Conservation (phyloP, 2,329 filamentous ascomycete genomes). For the Aaosphaeria arxii region DNA sequence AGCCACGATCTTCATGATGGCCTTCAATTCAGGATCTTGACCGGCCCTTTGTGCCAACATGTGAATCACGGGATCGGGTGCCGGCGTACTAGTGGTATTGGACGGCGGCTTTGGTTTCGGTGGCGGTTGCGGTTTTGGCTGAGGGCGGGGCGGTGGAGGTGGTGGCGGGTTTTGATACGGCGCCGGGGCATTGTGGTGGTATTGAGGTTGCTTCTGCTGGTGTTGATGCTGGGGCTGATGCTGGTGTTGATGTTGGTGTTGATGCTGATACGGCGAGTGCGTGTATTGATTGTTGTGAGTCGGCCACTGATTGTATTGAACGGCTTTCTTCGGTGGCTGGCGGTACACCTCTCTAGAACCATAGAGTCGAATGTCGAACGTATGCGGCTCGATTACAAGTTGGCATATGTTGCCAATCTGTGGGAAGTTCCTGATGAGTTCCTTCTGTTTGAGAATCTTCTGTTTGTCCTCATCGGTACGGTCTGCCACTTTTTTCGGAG, state of each 20-base stretch:
- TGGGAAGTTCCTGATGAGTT: conserved; percentile 36
- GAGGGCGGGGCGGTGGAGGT: conserved; percentile 23
- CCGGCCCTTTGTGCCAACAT: conserved; percentile 74
- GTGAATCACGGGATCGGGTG: conserved; percentile 75
- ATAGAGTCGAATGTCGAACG: conserved; percentile 61
- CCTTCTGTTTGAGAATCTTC: conserved; percentile 61
- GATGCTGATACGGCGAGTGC: conserved; percentile 13
- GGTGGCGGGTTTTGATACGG: conserved; percentile 22
- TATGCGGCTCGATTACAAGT: conserved; percentile 76
- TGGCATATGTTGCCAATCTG: conserved; percentile 49
- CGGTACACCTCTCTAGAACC: conserved; percentile 26
- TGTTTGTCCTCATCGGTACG: conserved; percentile 62
- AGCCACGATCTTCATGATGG: conserved; percentile 80
- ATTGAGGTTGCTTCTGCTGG: conserved; percentile 12
- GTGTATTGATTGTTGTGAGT: conserved; percentile 20
- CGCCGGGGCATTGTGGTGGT: conserved; percentile 18
- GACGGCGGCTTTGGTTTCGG: conserved; percentile 14
- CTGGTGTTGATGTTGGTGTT: conserved; percentile 10
- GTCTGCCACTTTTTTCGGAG: conserved; percentile 46
- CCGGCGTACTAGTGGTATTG: conserved; percentile 29
- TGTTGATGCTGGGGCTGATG: background rate
- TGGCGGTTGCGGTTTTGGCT: conserved; percentile 25
- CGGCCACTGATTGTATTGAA: conserved; percentile 30
- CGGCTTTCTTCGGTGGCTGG: conserved; percentile 23
- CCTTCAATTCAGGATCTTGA: conserved; percentile 68